These are phyloP conservation scores for Brettanomyces sp. DNA, from an alignment of 805 yeast genomes.

Conservation along the genomic window DNA sequence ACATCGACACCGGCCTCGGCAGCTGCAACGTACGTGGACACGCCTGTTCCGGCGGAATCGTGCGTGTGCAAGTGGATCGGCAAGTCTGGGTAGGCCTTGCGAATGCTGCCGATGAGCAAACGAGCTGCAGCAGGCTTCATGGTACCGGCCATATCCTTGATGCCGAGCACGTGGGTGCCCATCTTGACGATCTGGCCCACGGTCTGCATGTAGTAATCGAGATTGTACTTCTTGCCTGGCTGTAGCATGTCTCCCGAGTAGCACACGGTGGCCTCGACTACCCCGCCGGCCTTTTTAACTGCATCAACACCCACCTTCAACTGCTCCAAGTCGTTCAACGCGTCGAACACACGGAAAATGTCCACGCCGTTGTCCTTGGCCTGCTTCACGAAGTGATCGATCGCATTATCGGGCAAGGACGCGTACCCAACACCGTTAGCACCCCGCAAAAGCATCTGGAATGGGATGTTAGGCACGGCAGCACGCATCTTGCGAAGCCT, in stretches of 20 bases:
- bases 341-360: conserved; percentile 95
- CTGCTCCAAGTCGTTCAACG: conserved; percentile 93
- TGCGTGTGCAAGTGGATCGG: conserved; percentile 99
- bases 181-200: conserved; percentile 76
- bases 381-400: conserved; percentile 90
- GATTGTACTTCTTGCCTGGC: conserved; percentile 92
- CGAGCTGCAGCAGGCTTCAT: conserved; percentile 92
- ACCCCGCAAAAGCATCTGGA: conserved; percentile 98
- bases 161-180: conserved; percentile 97
- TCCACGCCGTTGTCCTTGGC: conserved; percentile 97
- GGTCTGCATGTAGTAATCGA: conserved; percentile 76
- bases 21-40: conserved; percentile 90
- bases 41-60: conserved; percentile 99
- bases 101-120: conserved; percentile 65
- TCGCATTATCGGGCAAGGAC: conserved; percentile 96
- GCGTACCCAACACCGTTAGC: conserved; percentile 99
- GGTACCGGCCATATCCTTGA: conserved; percentile 99
- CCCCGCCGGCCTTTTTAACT: conserved; percentile 97
- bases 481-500: conserved; percentile 81
- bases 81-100: conserved; percentile 81
- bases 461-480: conserved; percentile 95
- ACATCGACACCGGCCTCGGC: conserved; percentile 97
- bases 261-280: conserved; percentile 96
- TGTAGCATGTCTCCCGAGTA: conserved; percentile 98
- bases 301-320: conserved; percentile 96